Percentiles rank a stretch among this genome's conserved stretches.
Evolutionary conservation across 768 basidiomycete species (phyloP).

Genomic region (Tephrocybe sp.): DNA sequence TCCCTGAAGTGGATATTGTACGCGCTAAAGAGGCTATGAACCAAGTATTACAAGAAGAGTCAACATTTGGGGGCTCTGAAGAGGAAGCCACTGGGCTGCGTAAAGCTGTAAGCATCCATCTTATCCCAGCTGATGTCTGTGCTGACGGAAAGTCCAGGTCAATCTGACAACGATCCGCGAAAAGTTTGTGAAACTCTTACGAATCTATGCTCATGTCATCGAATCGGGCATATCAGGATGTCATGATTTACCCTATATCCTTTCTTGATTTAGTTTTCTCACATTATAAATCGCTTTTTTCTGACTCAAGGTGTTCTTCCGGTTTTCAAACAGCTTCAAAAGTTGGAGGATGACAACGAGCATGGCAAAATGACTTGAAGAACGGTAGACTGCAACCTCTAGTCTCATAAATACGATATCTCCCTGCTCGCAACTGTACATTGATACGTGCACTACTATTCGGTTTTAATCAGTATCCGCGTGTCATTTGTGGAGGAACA

Average conservation of each 20-base stretch:
- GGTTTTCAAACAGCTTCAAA: slow-evolving; percentile 17
- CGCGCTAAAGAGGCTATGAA: slow-evolving; percentile 1
- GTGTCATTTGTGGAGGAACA: too few species aligned
- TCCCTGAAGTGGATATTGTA: background rate
- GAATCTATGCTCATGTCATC: slow-evolving; percentile 12
- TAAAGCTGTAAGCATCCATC: background rate
- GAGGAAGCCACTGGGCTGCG: slow-evolving; percentile 1
- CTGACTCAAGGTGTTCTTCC: slow-evolving; percentile 27
- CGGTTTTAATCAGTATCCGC: background rate
- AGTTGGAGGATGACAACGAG: slow-evolving; percentile 21
- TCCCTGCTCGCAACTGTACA: too few species aligned
- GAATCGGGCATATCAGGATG: slow-evolving; percentile 7
- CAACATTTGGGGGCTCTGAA: background rate
- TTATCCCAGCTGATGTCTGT: background rate
- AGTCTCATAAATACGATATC: background rate
- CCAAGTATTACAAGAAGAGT: slow-evolving; percentile 4
- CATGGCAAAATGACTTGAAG: too few species aligned
- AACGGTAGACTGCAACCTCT: too few species aligned
- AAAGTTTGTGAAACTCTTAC: slow-evolving; percentile 1
- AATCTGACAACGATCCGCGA: slow-evolving; percentile 1
- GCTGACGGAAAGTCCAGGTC: background rate
- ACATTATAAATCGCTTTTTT: slow-evolving; percentile 10
- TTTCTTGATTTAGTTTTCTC: too few species aligned
- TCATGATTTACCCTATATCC: too few species aligned
- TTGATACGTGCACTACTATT: too few species aligned